Evolutionary conservation across 2,329 filamentous ascomycete genomes (phyloP).

Genomic region (Botrytis byssoidea): DNA sequence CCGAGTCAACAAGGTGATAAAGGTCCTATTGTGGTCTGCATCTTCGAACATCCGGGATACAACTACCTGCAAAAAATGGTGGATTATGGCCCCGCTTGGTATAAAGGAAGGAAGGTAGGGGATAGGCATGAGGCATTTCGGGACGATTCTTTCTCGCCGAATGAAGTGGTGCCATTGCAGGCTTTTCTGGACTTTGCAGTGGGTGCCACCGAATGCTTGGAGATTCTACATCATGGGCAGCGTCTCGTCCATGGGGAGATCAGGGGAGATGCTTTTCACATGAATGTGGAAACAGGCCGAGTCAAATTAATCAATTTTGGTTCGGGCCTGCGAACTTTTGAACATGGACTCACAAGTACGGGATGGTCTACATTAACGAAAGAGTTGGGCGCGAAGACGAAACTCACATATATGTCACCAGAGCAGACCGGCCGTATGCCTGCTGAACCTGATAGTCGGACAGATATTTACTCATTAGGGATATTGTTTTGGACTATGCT

Average conservation of each 20-base stretch:
- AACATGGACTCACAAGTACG: constrained; percentile 80
- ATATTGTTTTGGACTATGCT: constrained; percentile 86
- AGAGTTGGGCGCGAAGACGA: constrained; percentile 82
- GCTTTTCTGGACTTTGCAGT: constrained; percentile 89
- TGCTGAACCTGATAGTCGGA: constrained; percentile 85
- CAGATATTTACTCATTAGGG: constrained; percentile 90
- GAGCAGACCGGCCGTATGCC: constrained; percentile 94
- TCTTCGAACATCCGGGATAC: constrained; percentile 74
- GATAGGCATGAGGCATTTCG: constrained; percentile 43
- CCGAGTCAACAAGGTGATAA: constrained; percentile 67
- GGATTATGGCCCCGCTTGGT: constrained; percentile 75
- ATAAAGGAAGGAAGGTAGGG: constrained; percentile 53
- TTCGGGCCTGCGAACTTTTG: constrained; percentile 82
- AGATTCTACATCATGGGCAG: constrained; percentile 86
- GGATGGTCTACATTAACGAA: constrained; percentile 83
- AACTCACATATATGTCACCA: constrained; percentile 87
- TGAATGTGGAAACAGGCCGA: constrained; percentile 64
- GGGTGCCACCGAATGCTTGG: constrained; percentile 79
- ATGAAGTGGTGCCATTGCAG: constrained; percentile 65
- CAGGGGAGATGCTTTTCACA: constrained; percentile 87
- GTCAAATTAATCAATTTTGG: constrained; percentile 85
- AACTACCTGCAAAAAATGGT: constrained; percentile 71
- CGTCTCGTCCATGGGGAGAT: constrained; percentile 83
- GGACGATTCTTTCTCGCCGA: constrained; percentile 44
- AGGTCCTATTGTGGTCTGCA: constrained; percentile 69